phyloP scores from a whole-genome alignment of 2,329 filamentous ascomycete genomes.

The Verticillium longisporum region DNA sequence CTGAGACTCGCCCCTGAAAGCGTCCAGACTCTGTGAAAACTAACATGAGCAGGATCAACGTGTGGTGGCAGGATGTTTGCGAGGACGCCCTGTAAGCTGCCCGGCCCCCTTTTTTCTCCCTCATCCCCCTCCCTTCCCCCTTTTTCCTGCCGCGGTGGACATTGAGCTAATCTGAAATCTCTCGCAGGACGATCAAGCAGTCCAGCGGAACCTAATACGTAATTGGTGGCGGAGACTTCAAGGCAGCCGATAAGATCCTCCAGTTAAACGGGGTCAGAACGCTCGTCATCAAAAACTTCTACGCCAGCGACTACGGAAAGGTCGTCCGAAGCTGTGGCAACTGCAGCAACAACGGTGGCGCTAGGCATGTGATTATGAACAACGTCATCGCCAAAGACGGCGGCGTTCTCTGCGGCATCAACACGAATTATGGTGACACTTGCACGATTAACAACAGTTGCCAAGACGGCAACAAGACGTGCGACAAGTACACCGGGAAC shows the following conservation, averaged over 20 bases:
- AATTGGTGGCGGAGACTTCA: conserved; percentile 34
- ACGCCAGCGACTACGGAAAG: conserved; percentile 40
- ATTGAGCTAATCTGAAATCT: no score
- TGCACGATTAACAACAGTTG: conserved; percentile 33
- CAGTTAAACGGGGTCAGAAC: conserved; percentile 36
- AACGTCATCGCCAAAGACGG: conserved; percentile 33
- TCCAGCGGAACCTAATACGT: conserved; percentile 30
- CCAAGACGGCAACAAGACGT: conserved; percentile 20
- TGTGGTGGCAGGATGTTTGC: conserved; percentile 25
- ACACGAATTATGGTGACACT: conserved; percentile 43
- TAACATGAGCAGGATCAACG: conserved; percentile 12
- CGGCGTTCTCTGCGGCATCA: conserved; percentile 37
- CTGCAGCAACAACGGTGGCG: conserved; percentile 30
- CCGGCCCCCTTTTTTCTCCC: no score
- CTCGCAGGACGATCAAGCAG: conserved; percentile 26
- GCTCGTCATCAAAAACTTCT: conserved; percentile 31
- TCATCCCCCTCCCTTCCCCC: no score
- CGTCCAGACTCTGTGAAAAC: background rate
- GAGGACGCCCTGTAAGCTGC: conserved; percentile 21
- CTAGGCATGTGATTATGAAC: conserved; percentile 36
- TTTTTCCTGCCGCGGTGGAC: conserved; percentile 7
- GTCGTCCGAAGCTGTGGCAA: conserved; percentile 44
- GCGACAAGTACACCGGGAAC: conserved; percentile 29
- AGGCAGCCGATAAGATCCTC: conserved; percentile 31
- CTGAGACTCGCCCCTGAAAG: background rate